Conservation (phyloP, 352 stramenopile species). For the Pythium brassicae region DNA sequence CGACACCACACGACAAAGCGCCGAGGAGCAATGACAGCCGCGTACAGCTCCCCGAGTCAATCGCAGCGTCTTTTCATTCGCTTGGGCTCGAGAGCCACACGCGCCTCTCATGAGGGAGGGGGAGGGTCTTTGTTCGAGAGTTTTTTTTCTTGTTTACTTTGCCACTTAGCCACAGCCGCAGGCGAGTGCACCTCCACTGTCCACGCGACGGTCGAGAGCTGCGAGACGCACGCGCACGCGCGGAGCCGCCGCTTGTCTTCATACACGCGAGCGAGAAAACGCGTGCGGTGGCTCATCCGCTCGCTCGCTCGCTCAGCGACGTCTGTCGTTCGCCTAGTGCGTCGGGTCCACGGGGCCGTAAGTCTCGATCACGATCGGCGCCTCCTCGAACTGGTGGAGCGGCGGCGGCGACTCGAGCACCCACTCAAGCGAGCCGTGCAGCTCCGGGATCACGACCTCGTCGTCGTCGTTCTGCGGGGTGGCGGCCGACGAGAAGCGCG, state of each 20-base stretch:
- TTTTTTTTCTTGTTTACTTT: slow-evolving; percentile 4
- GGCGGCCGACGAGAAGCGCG: slow-evolving; percentile 55
- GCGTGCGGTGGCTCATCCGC: neutral
- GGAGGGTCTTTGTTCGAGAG: no score
- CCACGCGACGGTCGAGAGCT: neutral
- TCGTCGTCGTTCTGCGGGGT: slow-evolving; percentile 50
- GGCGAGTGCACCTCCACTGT: neutral
- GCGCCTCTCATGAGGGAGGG: no score
- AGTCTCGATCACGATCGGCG: slow-evolving; percentile 85
- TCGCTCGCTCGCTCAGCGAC: neutral
- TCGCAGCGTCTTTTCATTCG: no score
- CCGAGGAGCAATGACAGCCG: no score
- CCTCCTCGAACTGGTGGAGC: slow-evolving; percentile 88
- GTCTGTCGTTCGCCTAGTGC: slow-evolving; percentile 37
- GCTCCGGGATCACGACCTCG: slow-evolving; percentile 79
- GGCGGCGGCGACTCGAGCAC: slow-evolving; percentile 76
- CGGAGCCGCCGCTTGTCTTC: neutral
- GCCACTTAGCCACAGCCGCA: slow-evolving; percentile 2
- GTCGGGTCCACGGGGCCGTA: slow-evolving; percentile 82
- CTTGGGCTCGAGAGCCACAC: no score
- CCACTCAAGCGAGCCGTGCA: slow-evolving; percentile 84
- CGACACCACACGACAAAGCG: no score
- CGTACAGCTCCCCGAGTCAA: no score
- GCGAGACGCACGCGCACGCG: neutral
- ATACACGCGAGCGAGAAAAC: neutral